Base-by-base conservation (phyloP, 23 red algal species). In the Rhodosorus marinus region DNA sequence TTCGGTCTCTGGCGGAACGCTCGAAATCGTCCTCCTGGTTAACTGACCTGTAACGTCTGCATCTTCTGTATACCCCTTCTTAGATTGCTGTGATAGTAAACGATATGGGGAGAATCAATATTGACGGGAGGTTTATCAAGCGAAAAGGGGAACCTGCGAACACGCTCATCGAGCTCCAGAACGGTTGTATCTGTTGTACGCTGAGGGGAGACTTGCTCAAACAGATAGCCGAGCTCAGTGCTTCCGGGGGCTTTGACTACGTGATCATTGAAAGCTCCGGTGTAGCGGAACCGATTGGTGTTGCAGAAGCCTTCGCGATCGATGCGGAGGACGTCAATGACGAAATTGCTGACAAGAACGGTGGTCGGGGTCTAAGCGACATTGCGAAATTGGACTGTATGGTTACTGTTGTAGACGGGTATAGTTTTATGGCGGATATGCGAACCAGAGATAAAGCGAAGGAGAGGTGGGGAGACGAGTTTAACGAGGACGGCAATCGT, bases 71-170 rank as follows among this genome's bases (percentile, higher is more conserved):
- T n/a, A n/a, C n/a, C n/a, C n/a, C n/a, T n/a, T n/a, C n/a, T n/a
- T n/a, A 58, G 20, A 41, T 76, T 22, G 80, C 80, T 25, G 80
- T 86, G 7, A 47, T 86, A 2, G 68, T 77, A 26, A 86, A 86
- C 47, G 80, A 86, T 30, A 75, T 86, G 57, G 71, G 55, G 20
- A 72, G 78, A 38, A 33, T 86, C 26, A 70, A 56, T 51, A 61
- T 72, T 42, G 63, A 69, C 48, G 59, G 41, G 23, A 47, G 23
- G 6, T 33, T 69, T 9, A 45, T 69, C 11, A n/a, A 52, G 22
- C 52, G 25, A 29, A 6, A 0, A 26, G 53, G 46, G 17, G 40
- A 24, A 29, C 28, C 34, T 54, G n/a, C 24, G 0, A 15, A 15
- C 29, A 56, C 17, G 3, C 31, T 71, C 32, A 43, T 74, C 55